A percentile compares a stretch with the other conserved stretches of the same genome.
Evolutionary conservation across 2,329 filamentous ascomycete species (phyloP).

Genomic region (Incumbomyces delicatus): DNA sequence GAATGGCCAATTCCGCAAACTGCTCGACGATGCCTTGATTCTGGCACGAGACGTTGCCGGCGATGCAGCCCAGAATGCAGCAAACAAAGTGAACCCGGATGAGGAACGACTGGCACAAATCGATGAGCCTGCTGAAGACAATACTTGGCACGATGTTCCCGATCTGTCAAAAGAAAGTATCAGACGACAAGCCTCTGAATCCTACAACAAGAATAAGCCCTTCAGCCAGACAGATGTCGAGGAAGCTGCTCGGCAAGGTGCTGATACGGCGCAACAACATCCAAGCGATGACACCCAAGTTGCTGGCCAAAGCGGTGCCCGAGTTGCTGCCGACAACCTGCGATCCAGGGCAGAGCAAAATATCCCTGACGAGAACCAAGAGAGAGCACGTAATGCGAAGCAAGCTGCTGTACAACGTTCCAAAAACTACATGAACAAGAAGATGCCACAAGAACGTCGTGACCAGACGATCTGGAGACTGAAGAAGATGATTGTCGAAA

Average conservation of each 20-base stretch:
- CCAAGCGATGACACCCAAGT: conserved; percentile 17
- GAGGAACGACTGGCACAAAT: conserved; percentile 68
- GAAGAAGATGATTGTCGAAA: conserved; percentile 97
- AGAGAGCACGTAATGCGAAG: conserved; percentile 29
- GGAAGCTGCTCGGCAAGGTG: conserved; percentile 49
- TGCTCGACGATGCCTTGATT: conserved; percentile 70
- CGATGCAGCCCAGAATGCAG: conserved; percentile 74
- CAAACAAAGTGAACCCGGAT: conserved; percentile 63
- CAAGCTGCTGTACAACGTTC: conserved; percentile 38
- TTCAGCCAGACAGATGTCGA: conserved; percentile 50
- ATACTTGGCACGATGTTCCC: conserved; percentile 86
- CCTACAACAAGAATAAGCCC: conserved; percentile 48
- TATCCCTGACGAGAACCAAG: conserved; percentile 51
- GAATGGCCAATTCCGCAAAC: conserved; percentile 92
- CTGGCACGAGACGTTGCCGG: conserved; percentile 84
- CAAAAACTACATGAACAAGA: conserved; percentile 68
- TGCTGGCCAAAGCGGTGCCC: conserved; percentile 28
- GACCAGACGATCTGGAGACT: conserved; percentile 86
- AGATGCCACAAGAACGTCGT: conserved; percentile 85
- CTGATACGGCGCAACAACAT: conserved; percentile 43
- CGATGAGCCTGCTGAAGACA: conserved; percentile 76
- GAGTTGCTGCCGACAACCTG: conserved; percentile 29
- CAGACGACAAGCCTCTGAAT: conserved; percentile 56
- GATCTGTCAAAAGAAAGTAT: conserved; percentile 61
- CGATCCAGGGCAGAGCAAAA: conserved; percentile 53